Base-by-base conservation (phyloP, 495 filamentous ascomycete genomes). In the Jackrogersella minutella region DNA sequence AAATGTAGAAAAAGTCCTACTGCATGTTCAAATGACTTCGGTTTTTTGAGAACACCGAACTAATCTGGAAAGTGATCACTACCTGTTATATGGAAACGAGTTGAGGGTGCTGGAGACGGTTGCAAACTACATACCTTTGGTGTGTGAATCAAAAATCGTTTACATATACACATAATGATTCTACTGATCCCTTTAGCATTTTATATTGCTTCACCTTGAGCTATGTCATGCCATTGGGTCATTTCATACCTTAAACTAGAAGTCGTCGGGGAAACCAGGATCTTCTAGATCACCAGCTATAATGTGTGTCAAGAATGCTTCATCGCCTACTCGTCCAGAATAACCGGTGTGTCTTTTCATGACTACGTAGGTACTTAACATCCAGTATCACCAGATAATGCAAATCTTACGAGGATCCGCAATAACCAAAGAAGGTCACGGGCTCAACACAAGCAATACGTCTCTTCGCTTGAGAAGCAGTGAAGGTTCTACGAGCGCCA, bases 381-480 rank as follows among this genome's bases (percentile, higher is more conserved):
- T 70, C n/a, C n/a, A 57, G 37, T 10, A 31, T 41, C 34, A 17
- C 39, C 70, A 57, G 62, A 75, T 50, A 80, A 80, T 58, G 66
- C 76, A 44, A 79, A 82, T 58, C 79, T 84, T 17, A 76, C 77
- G 17, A 86, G 87, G 37, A 82, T 88, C 44, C 84, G 92, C n/a
- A 90, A 93, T 46, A 95, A 95, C 73, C 92, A 95, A 70, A 85
- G 92, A 40, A 89, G 87, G 34, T 92, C 89, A 44, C 87, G 92
- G 21, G 90, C 91, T 10, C 81, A 88, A 19, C 86, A 86, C 60
- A 92, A 91, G 77, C 88, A 93, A 71, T 91, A 96, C 72, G 75
- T 92, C 16, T 78, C 85, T 31, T 86, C 90, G 19, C 79, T 95
- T 26, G 91, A 95, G 71, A 72, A 82, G 39, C 87, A 85, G 57